These are phyloP conservation scores for Suillus paluster DNA, from an alignment of 768 basidiomycete species.

Conservation along the genomic window DNA sequence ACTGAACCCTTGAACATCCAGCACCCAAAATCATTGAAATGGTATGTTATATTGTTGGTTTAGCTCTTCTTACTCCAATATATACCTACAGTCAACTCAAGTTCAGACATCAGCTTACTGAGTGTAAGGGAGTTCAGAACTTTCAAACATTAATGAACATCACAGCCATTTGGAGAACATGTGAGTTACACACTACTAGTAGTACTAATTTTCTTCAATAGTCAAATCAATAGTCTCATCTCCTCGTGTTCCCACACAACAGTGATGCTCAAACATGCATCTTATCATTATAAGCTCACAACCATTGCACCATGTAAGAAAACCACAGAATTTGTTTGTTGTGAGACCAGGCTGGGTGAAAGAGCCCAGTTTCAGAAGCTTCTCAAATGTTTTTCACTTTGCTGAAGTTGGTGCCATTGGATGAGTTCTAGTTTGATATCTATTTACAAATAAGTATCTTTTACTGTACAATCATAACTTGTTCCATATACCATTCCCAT, in stretches of 20 bases:
- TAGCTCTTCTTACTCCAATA: no score
- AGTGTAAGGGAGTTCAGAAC: no score
- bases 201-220: background rate
- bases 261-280: background rate
- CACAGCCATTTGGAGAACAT: no score
- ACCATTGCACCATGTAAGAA: background rate
- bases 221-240: background rate
- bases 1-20: no score
- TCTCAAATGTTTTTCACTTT: background rate
- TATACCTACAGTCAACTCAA: no score
- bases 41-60: no score
- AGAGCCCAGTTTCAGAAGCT: conserved; percentile 1
- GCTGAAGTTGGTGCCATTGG: background rate
- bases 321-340: background rate
- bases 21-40: no score
- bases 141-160: no score
- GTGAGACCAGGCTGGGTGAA: background rate
- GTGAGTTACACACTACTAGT: no score
- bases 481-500: background rate
- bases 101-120: no score
- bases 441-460: background rate
- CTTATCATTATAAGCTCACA: conserved; percentile 4
- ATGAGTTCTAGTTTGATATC: background rate
- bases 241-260: background rate
- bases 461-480: background rate